Evolutionary conservation across 768 basidiomycete species (phyloP).

Genomic region (Lactifluus piperatus): DNA sequence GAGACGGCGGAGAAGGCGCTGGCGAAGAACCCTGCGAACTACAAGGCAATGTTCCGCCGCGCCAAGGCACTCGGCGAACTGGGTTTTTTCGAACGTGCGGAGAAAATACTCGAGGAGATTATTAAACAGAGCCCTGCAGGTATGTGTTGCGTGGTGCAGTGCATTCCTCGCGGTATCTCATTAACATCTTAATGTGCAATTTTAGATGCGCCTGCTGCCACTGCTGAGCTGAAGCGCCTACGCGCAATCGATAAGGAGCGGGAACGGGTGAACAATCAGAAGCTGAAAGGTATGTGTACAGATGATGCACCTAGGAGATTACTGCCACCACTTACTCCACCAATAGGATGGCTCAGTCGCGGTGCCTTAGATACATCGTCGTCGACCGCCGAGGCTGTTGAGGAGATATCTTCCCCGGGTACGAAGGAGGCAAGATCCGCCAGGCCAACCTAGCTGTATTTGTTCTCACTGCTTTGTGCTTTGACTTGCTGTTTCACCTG

Average conservation of each 20-base stretch:
- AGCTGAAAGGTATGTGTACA: constrained; percentile 52
- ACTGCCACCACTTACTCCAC: neutral
- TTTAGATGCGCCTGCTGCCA: constrained; percentile 47
- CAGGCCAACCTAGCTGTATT: neutral
- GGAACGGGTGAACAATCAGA: constrained; percentile 56
- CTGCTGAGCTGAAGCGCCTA: constrained; percentile 57
- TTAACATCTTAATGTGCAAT: neutral
- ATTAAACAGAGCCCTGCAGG: constrained; percentile 57
- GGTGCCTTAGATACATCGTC: constrained; percentile 5
- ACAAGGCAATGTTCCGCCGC: constrained; percentile 75
- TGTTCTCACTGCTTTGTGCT: neutral
- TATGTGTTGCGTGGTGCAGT: constrained; percentile 22
- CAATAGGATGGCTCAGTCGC: constrained; percentile 15
- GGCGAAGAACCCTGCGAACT: constrained; percentile 63
- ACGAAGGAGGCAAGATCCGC: neutral
- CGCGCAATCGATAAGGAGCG: constrained; percentile 56
- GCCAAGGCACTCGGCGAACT: constrained; percentile 70
- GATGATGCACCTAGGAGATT: neutral
- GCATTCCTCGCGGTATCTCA: neutral
- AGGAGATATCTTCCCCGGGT: constrained; percentile 10
- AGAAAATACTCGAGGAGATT: constrained; percentile 54
- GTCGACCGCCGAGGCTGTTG: neutral
- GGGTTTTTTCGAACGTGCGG: constrained; percentile 68
- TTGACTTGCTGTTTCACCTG: neutral
- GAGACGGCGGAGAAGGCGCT: constrained; percentile 83